Evolutionary conservation across 2,329 filamentous ascomycete genomes (phyloP), one percentile per base, ranked within the genome.

Genomic region (Apiospora phragmitis): DNA sequence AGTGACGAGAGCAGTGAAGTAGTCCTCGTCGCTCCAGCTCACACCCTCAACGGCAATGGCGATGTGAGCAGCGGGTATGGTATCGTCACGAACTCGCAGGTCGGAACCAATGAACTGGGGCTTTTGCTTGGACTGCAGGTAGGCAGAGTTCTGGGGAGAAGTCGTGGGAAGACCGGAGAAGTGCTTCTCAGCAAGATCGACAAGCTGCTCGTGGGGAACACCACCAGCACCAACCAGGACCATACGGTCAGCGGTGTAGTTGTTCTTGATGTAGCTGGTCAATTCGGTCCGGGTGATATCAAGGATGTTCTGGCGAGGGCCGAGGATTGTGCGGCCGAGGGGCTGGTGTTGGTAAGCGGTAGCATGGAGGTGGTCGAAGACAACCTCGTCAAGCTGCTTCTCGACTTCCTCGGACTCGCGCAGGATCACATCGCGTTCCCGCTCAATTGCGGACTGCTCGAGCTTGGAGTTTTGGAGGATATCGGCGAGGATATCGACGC

Each of bases 211-310:
- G 85, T 99, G 96, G 76, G 95, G 94, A 75, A 99, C 88, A 78
- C 96, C 96, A 84, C 96, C 96, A 76, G 96, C 92, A 81, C 95
- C 95, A 77, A 98, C 96, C 66, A 99, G 92, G 75, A 99, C 95
- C 95, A 99, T 99, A 84, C 97, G 95, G 87, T 99, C 96, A 76
- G 96, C 95, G 71, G 95, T 98, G 90, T 99, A 99, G 91, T 99
- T 99, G 86, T 90, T 96, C 90, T 97, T 97, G 90, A 99, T 98
- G 88, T 99, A 99, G 87, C 93, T 93, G 83, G 88, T 87, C 77
- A 99, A 89, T 85, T 99, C 95, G 79, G 94, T 90, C 79, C 94
- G 92, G 84, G 93, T 92, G 85, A 99, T 99, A 84, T 92, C 94
- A 83, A 94, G 91, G 84, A 99, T 99, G 90, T 99, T 99, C 89